Evolutionary conservation across 306 rosid species (phyloP).

Genomic region (Luffa aegyptiaca): DNA sequence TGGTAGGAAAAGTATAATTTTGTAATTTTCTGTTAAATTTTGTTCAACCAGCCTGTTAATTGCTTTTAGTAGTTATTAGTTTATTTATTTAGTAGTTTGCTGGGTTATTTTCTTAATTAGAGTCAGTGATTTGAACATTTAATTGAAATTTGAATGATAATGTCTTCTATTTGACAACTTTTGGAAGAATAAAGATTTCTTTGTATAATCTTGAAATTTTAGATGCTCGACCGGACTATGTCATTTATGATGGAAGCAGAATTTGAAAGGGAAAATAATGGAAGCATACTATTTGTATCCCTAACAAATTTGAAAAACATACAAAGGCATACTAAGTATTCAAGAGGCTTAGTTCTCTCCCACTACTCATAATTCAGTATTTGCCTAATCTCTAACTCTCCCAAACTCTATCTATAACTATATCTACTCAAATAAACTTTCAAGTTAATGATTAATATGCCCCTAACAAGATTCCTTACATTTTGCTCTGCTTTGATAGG

Average conservation of each 20-base stretch:
- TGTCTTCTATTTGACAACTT: not conserved
- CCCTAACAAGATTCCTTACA: not conserved
- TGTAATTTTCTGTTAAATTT: no score
- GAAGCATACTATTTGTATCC: not conserved
- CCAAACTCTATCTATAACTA: not conserved
- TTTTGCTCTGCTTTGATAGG: not conserved
- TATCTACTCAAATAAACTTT: not conserved
- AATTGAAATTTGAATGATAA: not conserved
- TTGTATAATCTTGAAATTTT: not conserved
- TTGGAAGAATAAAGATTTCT: not conserved
- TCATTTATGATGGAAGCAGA: not conserved
- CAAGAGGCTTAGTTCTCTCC: not conserved
- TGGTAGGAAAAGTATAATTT: not conserved
- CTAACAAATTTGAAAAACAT: not conserved
- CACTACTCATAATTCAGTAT: not conserved
- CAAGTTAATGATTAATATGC: not conserved
- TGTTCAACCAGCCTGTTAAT: no score
- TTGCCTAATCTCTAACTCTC: not conserved
- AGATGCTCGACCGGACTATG: not conserved
- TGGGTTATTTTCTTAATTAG: not conserved
- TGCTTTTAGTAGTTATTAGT: no score
- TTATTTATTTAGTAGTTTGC: no score
- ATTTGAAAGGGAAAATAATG: not conserved
- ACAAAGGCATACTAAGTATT: not conserved
- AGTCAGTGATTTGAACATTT: not conserved